Percentiles rank a stretch among this genome's conserved stretches.
Evolutionary conservation across 257 asterid genomes (phyloP).

Genomic region (Solanum rostratum): DNA sequence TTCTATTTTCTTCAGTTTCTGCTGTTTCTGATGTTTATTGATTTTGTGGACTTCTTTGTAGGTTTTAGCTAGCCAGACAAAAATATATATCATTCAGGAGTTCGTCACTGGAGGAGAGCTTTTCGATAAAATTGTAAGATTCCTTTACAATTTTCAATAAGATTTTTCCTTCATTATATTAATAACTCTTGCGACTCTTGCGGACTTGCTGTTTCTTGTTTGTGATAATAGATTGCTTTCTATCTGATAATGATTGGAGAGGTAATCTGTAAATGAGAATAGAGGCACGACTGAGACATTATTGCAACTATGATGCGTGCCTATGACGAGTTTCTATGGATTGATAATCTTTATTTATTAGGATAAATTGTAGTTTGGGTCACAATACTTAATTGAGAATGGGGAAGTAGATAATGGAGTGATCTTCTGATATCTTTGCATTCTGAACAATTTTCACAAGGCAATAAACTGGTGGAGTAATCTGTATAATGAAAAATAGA

Average conservation of each 20-base stretch:
- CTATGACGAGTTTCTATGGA: neutral
- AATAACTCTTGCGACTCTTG: neutral
- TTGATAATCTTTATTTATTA: neutral
- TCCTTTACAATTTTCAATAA: neutral
- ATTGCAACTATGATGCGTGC: neutral
- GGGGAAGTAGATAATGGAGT: neutral
- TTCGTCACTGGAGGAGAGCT: slow-evolving; percentile 89
- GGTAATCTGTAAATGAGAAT: neutral
- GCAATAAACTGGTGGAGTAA: neutral
- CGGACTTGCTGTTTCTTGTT: neutral
- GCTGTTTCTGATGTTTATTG: neutral
- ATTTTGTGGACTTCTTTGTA: slow-evolving; percentile 4
- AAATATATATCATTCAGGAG: slow-evolving; percentile 76
- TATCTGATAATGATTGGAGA: neutral
- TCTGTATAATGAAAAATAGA: neutral
- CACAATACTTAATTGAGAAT: neutral
- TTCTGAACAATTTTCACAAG: neutral
- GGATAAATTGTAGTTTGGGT: neutral
- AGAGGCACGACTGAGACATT: neutral
- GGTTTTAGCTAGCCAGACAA: slow-evolving; percentile 78
- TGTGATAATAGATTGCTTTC: neutral
- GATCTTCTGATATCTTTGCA: neutral
- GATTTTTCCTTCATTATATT: neutral
- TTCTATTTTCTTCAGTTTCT: neutral
- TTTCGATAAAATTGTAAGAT: slow-evolving; percentile 74